Percentiles rank a stretch among this genome's conserved stretches.
Conservation (phyloP, 768 basidiomycete species). For the Thelephora ganbajun region DNA sequence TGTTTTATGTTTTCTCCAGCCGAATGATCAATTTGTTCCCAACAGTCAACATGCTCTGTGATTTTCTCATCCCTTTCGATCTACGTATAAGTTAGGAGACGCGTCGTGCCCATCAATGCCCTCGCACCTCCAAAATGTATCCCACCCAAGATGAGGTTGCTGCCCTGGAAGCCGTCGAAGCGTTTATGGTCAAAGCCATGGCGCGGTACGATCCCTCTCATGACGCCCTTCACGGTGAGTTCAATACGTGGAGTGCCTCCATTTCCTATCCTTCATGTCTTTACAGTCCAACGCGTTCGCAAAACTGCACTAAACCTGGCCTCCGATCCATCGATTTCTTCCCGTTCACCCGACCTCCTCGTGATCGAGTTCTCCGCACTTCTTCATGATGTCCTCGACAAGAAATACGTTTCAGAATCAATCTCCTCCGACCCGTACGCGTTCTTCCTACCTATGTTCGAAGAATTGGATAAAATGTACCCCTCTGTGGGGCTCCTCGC, state of each 20-base stretch:
- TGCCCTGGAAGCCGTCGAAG: slow-evolving; percentile 44
- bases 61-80: neutral
- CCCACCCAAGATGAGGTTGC: slow-evolving; percentile 37
- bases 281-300: slow-evolving; percentile 67
- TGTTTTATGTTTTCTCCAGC: too few species aligned
- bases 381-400: slow-evolving; percentile 79
- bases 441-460: slow-evolving; percentile 58
- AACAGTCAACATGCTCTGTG: neutral
- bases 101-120: neutral
- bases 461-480: slow-evolving; percentile 15
- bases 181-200: slow-evolving; percentile 63
- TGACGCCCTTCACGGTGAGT: slow-evolving; percentile 63
- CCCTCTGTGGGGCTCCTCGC: slow-evolving; percentile 33
- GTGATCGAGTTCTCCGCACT: slow-evolving; percentile 78
- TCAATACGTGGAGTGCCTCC: neutral
- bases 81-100: neutral
- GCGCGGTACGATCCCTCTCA: slow-evolving; percentile 70
- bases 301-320: slow-evolving; percentile 65
- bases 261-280: neutral
- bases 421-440: slow-evolving; percentile 43
- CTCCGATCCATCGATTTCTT: slow-evolving; percentile 6
- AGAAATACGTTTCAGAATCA: slow-evolving; percentile 58
- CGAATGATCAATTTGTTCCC: neutral
- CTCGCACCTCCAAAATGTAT: slow-evolving; percentile 19
- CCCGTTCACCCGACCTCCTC: slow-evolving; percentile 48